Base-by-base conservation (phyloP, 345 rosid species). In the Combretum micranthum region DNA sequence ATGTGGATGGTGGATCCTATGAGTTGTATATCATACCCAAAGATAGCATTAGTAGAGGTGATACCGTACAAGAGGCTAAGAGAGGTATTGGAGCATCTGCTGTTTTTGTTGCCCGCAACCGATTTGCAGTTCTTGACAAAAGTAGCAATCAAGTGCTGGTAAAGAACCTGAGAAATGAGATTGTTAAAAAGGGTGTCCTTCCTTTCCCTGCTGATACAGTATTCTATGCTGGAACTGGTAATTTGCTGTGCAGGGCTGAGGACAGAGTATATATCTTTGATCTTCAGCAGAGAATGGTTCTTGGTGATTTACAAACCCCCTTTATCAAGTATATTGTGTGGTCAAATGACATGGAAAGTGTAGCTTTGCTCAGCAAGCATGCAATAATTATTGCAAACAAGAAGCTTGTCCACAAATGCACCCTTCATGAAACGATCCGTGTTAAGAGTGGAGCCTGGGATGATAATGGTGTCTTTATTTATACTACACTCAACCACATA, bases 401-500 rank as follows among this genome's bases (percentile, higher is more conserved):
- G 71, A 86, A 77, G 71, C 93, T 92, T 60, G 89, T 80, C 59
- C 91, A 68, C 59, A 85, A 83, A 55, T 86, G 96, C 80, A 81
- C 88, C 18, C 86, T 91, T 75, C 95, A 92, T 60, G 98, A 88
- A 79, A 88, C 93, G 25, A 86, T 92, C 22, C 87, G 95, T 32
- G 89, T 92, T 52, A 88, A 92, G 56, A 86, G 98, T 65, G 98
- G 95, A 71, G 93, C 93, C 20, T 92, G 97, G 97, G 96, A 88
- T 46, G 97, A 92, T 19, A 84, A 86, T 69, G 93, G 90, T 70
- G 95, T 92, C 56, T 88, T 92, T 65, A 88, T 88, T 18, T 92
- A 88, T 61, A 83, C 96, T 13, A 92, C 98, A 10, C 22, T 92
- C 59, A 88, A 88, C 63, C 98, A 92, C 60, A 80, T 92, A 45